Conservation (phyloP, 352 stramenopile genomes). For the Phytophthora agathidicida region DNA sequence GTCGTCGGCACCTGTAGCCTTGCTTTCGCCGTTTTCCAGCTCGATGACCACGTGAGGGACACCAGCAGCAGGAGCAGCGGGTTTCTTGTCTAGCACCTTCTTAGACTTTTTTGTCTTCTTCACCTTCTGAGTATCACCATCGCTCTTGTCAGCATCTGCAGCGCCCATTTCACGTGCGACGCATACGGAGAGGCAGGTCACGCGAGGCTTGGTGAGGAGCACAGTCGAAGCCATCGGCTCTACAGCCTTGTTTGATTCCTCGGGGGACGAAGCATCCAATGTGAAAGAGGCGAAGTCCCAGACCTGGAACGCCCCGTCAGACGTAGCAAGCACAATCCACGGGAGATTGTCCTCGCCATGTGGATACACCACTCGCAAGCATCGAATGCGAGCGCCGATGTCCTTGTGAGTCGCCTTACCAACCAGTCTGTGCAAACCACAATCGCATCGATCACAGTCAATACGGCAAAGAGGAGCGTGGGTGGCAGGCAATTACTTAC, state of each 20-base stretch:
- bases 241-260: slow-evolving; percentile 64
- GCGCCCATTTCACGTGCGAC: slow-evolving; percentile 33
- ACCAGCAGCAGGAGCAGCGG: slow-evolving; percentile 27
- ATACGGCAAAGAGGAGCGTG: neutral
- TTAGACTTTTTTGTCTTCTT: slow-evolving; percentile 60
- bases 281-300: slow-evolving; percentile 76
- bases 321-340: slow-evolving; percentile 79
- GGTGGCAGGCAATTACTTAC: slow-evolving; percentile 41
- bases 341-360: slow-evolving; percentile 60
- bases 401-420: slow-evolving; percentile 70
- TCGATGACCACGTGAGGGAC: slow-evolving; percentile 77
- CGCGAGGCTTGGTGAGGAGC: slow-evolving; percentile 72
- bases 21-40: slow-evolving; percentile 42
- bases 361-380: slow-evolving; percentile 75
- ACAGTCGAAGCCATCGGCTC: slow-evolving; percentile 63
- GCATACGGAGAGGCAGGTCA: slow-evolving; percentile 79
- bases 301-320: slow-evolving; percentile 79
- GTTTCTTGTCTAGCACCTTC: slow-evolving; percentile 31
- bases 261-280: slow-evolving; percentile 50
- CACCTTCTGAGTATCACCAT: slow-evolving; percentile 13
- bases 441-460: slow-evolving; percentile 11
- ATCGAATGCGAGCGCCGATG: slow-evolving; percentile 75
- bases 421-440: slow-evolving; percentile 47
- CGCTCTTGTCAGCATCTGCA: slow-evolving; percentile 17
- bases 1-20: slow-evolving; percentile 12